Conservation (phyloP, 108 stramenopile species). For the Discostella pseudostelligera region DNA sequence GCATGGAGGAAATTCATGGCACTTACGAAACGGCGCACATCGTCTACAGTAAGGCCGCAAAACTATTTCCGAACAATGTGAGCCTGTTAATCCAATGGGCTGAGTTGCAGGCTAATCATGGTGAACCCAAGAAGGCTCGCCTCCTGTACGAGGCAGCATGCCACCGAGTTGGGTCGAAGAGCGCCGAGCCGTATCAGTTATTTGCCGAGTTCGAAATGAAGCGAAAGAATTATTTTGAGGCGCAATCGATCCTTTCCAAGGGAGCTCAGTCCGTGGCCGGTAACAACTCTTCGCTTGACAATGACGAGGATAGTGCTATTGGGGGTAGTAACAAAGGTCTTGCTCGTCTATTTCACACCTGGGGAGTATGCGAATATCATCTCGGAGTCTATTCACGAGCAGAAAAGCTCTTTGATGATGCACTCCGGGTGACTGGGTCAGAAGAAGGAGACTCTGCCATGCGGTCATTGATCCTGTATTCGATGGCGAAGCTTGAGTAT, state of each 20-base stretch:
- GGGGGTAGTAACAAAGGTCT: constrained; percentile 41
- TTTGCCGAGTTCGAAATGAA: constrained; percentile 75
- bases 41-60: constrained; percentile 60
- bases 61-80: constrained; percentile 51
- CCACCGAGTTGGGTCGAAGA: constrained; percentile 31
- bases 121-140: constrained; percentile 42
- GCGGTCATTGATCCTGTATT: constrained; percentile 62
- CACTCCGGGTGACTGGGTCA: constrained; percentile 51
- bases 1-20: constrained; percentile 72
- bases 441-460: constrained; percentile 48
- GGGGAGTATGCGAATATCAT: constrained; percentile 80
- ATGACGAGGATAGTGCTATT: constrained; percentile 1
- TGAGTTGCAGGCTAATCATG: constrained; percentile 46
- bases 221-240: constrained; percentile 47
- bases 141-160: constrained; percentile 57
- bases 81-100: constrained; percentile 64
- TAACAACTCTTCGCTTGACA: constrained; percentile 3
- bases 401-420: constrained; percentile 69
- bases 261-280: constrained; percentile 54
- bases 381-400: constrained; percentile 53
- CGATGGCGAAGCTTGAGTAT: constrained; percentile 61
- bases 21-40: constrained; percentile 51
- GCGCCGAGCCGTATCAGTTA: constrained; percentile 56
- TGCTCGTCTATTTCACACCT: constrained; percentile 57
- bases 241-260: constrained; percentile 54